A percentile compares a stretch with the other conserved stretches of the same genome.
phyloP scores from a whole-genome alignment of 139 green algal species.

The Chlamydomonas applanata region DNA sequence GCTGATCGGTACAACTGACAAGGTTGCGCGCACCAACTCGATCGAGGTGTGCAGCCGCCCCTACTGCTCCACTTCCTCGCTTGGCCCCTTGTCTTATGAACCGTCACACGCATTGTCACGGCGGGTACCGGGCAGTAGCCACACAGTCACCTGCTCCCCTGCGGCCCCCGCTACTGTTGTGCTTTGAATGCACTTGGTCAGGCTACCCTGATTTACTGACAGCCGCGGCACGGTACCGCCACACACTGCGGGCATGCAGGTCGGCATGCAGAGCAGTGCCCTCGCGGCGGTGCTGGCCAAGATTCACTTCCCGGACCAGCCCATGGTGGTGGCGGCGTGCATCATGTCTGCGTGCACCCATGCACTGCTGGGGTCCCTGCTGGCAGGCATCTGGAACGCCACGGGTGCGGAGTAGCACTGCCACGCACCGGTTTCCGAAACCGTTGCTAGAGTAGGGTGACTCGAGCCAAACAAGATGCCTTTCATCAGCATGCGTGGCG shows the following conservation, averaged over 20 bases:
- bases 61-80: too few species aligned
- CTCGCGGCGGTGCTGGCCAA: constrained; percentile 57
- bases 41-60: constrained; percentile 43
- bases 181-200: not conserved
- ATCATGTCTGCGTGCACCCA: constrained; percentile 55
- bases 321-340: constrained; percentile 52
- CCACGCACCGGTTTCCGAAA: too few species aligned
- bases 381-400: constrained; percentile 49
- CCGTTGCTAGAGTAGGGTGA: too few species aligned
- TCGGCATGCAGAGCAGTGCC: constrained; percentile 53
- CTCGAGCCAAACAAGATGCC: too few species aligned
- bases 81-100: not conserved
- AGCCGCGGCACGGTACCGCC: too few species aligned
- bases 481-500: too few species aligned
- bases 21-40: constrained; percentile 56
- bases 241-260: constrained; percentile 21
- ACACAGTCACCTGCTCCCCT: too few species aligned
- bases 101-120: not conserved
- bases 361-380: constrained; percentile 43
- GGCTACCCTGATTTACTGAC: too few species aligned
- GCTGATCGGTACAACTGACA: constrained; percentile 40
- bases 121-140: not conserved
- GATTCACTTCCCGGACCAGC: constrained; percentile 50
- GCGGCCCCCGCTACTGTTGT: too few species aligned
- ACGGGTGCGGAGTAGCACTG: constrained; percentile 7